Base-by-base conservation (phyloP, 2,329 filamentous ascomycete species). In the Ceratocystis destructans region DNA sequence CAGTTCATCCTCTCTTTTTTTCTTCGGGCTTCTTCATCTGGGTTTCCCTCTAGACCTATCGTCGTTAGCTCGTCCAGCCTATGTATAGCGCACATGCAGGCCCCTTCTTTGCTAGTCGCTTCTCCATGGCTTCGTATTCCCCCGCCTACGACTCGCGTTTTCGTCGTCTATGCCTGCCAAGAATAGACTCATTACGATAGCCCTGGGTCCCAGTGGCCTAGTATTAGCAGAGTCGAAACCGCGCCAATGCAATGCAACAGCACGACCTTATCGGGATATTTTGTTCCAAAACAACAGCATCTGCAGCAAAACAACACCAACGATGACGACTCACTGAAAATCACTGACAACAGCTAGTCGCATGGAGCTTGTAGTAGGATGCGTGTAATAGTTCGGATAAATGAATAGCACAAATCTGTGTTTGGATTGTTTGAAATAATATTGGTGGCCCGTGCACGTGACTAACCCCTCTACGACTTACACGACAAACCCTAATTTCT, bases 1-100 rank as follows among this genome's bases (percentile, higher is more conserved):
- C 53, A 57, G 53, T 57, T 57, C 53, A 57, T 57, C 53, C 53
- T 57, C 53, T 57, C 53, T 57, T 57, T 57, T 53, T 5, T 28
- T 57, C 37, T 12, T 41, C 10, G 10, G 37, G 3, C 37, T 41
- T 41, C 22, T 5, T 8, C 10, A n/a, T 22, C 53, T 57, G 53
- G 31, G 31, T 33, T 57, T 57, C 4, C 53, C 2, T 57, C 53
- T 22, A 22, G n/a, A 22, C 17, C 17, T 2, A 8, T n/a, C n/a
- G 46, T 22, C n/a, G 22, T n/a, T 6, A 57, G 53, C 3, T 17
- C 12, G 10, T 5, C 53, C 6, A 17, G 28, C 8, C 4, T n/a
- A 22, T 57, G 22, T 17, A 57, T 41, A 41, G 37, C 37, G 37
- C 28, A 57, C 22, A 28, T 31, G 25, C 28, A 57, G 53, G 15